Conservation (phyloP, 805 yeast genomes). For the Barnettozyma pratensis region DNA sequence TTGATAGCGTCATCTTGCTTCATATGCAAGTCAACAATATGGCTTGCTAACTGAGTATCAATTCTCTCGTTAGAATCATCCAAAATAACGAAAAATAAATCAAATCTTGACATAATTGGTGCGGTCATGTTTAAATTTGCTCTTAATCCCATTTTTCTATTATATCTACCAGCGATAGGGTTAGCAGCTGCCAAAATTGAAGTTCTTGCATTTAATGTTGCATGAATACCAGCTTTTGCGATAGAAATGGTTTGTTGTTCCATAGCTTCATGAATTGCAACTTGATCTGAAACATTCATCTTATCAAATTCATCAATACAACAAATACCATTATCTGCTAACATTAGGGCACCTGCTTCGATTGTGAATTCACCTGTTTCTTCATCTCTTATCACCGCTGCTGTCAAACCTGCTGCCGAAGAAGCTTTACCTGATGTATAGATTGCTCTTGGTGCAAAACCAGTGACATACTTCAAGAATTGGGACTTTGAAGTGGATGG, state of each 20-base stretch:
- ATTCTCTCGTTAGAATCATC: constrained; percentile 92
- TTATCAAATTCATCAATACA: constrained; percentile 98
- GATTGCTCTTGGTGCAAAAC: constrained; percentile 89
- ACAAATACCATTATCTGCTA: constrained; percentile 97
- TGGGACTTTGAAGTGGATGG: constrained; percentile 98
- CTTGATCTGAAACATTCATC: constrained; percentile 94
- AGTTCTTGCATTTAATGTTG: constrained; percentile 94
- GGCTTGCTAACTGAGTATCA: constrained; percentile 86
- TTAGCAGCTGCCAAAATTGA: constrained; percentile 98
- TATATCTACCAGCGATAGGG: constrained; percentile 95
- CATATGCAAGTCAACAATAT: constrained; percentile 92
- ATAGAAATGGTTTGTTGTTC: constrained; percentile 98
- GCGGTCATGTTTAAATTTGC: constrained; percentile 94
- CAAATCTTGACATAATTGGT: constrained; percentile 98
- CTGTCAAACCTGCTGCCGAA: constrained; percentile 97
- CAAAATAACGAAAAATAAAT: constrained; percentile 85
- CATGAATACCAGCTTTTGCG: constrained; percentile 98
- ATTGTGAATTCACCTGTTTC: constrained; percentile 96
- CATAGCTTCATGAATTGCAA: constrained; percentile 99
- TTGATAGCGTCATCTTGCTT: constrained; percentile 81
- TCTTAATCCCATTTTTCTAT: constrained; percentile 76
- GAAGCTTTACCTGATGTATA: constrained; percentile 98
- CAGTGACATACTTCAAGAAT: constrained; percentile 86
- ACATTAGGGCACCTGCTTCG: constrained; percentile 97
- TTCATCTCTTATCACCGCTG: constrained; percentile 95